Evolutionary conservation across 2,329 filamentous ascomycete species (phyloP), one percentile per base, ranked within the genome.

Genomic region (Claviceps pazoutovae): DNA sequence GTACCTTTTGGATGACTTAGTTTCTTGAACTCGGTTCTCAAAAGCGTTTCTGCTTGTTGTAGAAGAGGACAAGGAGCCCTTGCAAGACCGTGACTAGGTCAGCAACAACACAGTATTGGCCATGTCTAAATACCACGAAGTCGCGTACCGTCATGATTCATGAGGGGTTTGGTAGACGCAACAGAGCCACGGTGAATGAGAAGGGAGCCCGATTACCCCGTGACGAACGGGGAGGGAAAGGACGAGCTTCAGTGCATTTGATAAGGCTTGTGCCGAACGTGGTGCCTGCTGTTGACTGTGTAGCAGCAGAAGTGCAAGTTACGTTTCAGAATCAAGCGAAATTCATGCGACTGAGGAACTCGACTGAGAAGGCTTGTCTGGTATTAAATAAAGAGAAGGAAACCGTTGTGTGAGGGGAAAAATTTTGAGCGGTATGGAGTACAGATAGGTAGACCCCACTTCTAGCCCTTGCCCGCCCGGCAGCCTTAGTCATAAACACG

Each of bases 1-100:
- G 71, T 83, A 95, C 93, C 83, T 88, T 71, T 97, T 98, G 37
- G 86, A 86, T 48, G 88, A 82, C 64, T 88, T 91, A 61, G 90
- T 81, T 59, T 90, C 84, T 59, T 90, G 84, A 53, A 94, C 82
- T 64, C 87, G 86, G 65, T 78, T 76, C 61, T 93, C 84, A 69
- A 96, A 96, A 57, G 78, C 72, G 69, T 86, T 80, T 68, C 79
- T 83, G 62, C 76, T 71, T 56, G 85, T 81, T 61, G 83, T 86
- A 51, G 48, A 46, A 7, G 51, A 53, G 16, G 48, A 39, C 41
- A 41, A 39, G 6, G 51, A 53, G 17, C 48, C 38, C 51, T 53
- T 23, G 14, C 34, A 16, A 23, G 11, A 23, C 16, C 19, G 21
- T 30, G 3, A 14, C 26, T 45, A 48, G 21, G n/a, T 51, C 44